Percentiles rank a stretch among this genome's conserved stretches.
phyloP scores from a whole-genome alignment of 495 filamentous ascomycete species.

The Penicillium malachiteum region DNA sequence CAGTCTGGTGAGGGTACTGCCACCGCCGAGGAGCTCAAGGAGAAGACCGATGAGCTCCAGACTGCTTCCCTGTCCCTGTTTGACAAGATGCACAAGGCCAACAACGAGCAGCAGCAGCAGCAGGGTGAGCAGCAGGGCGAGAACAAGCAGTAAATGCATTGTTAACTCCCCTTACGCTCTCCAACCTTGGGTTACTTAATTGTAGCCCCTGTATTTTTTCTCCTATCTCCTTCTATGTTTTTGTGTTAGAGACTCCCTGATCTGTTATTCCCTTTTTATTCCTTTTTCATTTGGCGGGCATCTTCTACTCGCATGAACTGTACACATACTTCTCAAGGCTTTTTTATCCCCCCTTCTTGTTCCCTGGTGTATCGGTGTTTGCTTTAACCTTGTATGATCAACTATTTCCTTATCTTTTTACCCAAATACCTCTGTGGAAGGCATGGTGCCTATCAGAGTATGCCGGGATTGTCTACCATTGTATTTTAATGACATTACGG shows the following conservation, averaged over 20 bases:
- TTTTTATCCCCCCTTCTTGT: constrained; percentile 24
- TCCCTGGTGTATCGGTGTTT: constrained; percentile 45
- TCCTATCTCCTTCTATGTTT: constrained; percentile 19
- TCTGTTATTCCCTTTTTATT: constrained; percentile 3
- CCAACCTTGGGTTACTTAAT: constrained; percentile 1
- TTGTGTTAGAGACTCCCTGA: constrained; percentile 28
- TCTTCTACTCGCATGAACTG: constrained; percentile 39
- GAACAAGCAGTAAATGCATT: constrained; percentile 70
- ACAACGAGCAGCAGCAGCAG: constrained; percentile 66
- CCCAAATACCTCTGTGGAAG: constrained; percentile 32
- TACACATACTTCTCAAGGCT: constrained; percentile 41
- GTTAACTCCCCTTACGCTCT: neutral
- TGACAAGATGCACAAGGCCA: constrained; percentile 99
- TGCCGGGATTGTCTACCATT: constrained; percentile 39
- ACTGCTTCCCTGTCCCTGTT: constrained; percentile 93
- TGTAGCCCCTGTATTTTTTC: constrained; percentile 23
- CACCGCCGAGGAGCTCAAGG: constrained; percentile 89
- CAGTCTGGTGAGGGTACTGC: constrained; percentile 85
- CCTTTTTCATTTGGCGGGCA: constrained; percentile 11
- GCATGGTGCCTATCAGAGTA: constrained; percentile 13
- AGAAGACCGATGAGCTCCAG: constrained; percentile 97
- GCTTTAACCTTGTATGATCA: constrained; percentile 31
- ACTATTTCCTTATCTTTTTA: constrained; percentile 30
- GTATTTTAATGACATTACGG: constrained; percentile 51
- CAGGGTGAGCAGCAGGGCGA: constrained; percentile 65